These are phyloP conservation scores for Jamesozyma gamospora DNA, from an alignment of 805 yeast species.

Conservation along the genomic window DNA sequence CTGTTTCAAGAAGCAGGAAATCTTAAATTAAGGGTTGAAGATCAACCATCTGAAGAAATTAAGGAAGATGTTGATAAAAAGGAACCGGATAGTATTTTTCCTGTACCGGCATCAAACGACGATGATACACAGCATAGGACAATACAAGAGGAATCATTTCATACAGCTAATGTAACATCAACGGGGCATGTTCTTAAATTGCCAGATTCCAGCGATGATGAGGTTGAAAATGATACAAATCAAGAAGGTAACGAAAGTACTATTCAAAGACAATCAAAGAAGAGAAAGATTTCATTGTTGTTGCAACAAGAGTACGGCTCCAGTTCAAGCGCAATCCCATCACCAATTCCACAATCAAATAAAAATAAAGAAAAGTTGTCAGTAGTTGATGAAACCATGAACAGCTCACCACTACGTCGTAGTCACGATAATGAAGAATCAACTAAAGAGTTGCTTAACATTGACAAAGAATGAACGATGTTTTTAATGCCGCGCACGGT, in stretches of 20 bases:
- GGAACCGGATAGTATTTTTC: conserved; percentile 2
- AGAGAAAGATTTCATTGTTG: conserved; percentile 25
- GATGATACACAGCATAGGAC: not conserved
- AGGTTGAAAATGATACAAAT: conserved; percentile 5
- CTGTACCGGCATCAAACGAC: not conserved
- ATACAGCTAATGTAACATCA: conserved; percentile 16
- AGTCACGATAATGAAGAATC: conserved; percentile 10
- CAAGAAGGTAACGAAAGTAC: conserved; percentile 19
- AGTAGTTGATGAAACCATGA: not conserved
- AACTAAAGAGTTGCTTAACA: conserved; percentile 10
- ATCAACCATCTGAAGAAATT: too few species aligned
- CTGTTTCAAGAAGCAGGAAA: conserved; percentile 70
- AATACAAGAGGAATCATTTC: conserved; percentile 8
- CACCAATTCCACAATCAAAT: conserved; percentile 9
- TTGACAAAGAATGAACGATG: not conserved
- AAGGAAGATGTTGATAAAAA: not conserved
- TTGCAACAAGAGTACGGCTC: conserved; percentile 28
- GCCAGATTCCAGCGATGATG: conserved; percentile 26
- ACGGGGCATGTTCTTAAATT: conserved; percentile 20
- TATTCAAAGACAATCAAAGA: conserved; percentile 22
- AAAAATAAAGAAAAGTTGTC: not conserved
- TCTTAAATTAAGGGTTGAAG: conserved; percentile 35
- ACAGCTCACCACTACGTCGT: conserved; percentile 5
- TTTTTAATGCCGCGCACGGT: too few species aligned
- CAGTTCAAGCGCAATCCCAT: conserved; percentile 23